Base-by-base conservation (phyloP, 371 early-diverging fungal genomes). In the Choanephora cucurbitarum region DNA sequence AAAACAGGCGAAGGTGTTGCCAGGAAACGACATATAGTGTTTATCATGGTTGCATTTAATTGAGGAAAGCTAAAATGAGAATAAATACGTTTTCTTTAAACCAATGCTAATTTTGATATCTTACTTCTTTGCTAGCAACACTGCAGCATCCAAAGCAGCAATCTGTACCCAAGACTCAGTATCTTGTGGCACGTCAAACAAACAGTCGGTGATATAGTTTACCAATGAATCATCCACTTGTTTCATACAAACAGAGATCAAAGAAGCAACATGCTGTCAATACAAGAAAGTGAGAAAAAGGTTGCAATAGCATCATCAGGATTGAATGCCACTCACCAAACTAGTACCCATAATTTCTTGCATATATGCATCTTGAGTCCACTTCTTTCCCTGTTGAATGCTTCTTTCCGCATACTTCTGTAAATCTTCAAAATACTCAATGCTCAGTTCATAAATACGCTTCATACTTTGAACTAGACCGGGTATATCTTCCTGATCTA, bases 1-100 rank as follows among this genome's bases (percentile, higher is more conserved):
- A 87, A 89, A 28, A 84, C 77, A 14, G 80, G 69, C 4, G 88
- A 85, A 7, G 90, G 80, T 0, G 84, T 83, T 3, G 77, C 78
- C 50, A 88, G 62, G 55, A 85, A 88, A 22, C 85, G 79, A 17
- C 82, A 80, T 17, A 87, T 67, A 7, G 71, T 61, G n/a, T 79
- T 70, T 21, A 66, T 55, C 55, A 55, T 58, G 5, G n/a, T 18
- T 40, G 54, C 57, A 32, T 75, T 81, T 46, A 80, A 62, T 18
- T 76, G 72, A 28, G 65, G 53, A 62, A 83, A 86, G 61, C 84
- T 84, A 62, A 0, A 34, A n/a, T 10, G 28, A 5, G 14, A 46
- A 7, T 32, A 5, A n/a, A 11, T 49, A 34, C 33, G 10, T 6
- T 3, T 55, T 32, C 18, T 42, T 0, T 14, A 3, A 40, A 17